A percentile compares a stretch with the other conserved stretches of the same genome.
Evolutionary conservation across 768 basidiomycete species (phyloP).

Genomic region (Trametes cingulata): DNA sequence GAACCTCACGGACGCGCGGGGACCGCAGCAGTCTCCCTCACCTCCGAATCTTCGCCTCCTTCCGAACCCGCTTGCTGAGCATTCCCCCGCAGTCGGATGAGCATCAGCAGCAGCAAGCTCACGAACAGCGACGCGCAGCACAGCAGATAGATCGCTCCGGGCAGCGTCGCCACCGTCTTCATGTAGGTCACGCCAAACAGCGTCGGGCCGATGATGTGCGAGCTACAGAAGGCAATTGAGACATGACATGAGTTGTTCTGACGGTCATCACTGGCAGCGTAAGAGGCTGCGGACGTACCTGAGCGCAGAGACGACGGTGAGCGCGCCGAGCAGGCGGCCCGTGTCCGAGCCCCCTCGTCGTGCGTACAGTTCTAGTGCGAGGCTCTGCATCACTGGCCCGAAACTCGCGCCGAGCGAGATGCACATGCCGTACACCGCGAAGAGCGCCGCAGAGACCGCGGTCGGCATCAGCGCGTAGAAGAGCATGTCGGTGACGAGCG

Average conservation of each 20-base stretch:
- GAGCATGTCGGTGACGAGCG: constrained; percentile 56
- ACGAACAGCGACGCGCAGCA: constrained; percentile 16
- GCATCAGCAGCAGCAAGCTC: constrained; percentile 9
- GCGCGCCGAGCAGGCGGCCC: constrained; percentile 77
- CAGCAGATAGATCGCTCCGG: constrained; percentile 54
- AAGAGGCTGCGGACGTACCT: constrained; percentile 41
- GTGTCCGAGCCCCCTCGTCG: constrained; percentile 59
- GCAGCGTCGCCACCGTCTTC: constrained; percentile 69
- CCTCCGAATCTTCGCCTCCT: neutral
- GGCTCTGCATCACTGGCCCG: constrained; percentile 65
- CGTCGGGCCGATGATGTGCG: constrained; percentile 72
- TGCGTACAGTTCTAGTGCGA: constrained; percentile 67
- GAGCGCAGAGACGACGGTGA: constrained; percentile 75
- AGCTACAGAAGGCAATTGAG: constrained; percentile 38
- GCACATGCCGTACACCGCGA: constrained; percentile 50
- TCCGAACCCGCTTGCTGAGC: too few relatives aligned
- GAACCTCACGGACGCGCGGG: neutral
- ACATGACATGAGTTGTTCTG: neutral
- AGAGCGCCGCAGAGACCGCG: constrained; percentile 48
- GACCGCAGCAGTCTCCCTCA: neutral
- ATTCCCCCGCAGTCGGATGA: constrained; percentile 11
- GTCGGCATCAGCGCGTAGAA: constrained; percentile 48
- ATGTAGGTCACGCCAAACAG: constrained; percentile 75
- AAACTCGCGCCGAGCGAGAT: constrained; percentile 64
- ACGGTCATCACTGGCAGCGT: neutral